These are phyloP conservation scores for Cladophialophora immunda DNA, from an alignment of 2,329 filamentous ascomycete genomes.

Conservation along the genomic window DNA sequence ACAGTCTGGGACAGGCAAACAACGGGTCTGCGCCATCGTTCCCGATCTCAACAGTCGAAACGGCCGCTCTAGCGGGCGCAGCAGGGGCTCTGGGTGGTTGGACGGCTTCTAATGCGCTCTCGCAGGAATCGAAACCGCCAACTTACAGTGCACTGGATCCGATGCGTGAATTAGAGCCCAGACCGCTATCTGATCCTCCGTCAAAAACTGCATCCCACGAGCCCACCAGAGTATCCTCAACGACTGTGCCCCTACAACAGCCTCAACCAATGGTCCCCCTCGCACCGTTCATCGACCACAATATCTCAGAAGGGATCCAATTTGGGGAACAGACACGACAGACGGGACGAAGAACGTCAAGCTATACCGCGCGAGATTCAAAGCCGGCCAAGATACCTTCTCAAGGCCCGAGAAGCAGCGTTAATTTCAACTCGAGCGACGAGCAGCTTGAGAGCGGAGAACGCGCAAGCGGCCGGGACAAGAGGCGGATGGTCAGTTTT, in stretches of 20 bases:
- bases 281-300: conserved; percentile 51
- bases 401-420: conserved; percentile 59
- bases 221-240: conserved; percentile 36
- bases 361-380: conserved; percentile 26
- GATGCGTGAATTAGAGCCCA: conserved; percentile 63
- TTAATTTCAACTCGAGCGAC: conserved; percentile 66
- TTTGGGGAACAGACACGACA: neutral
- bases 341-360: neutral
- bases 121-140: conserved; percentile 2
- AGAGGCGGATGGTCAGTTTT: conserved; percentile 40
- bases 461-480: conserved; percentile 42
- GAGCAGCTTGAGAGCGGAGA: conserved; percentile 62
- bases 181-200: conserved; percentile 31
- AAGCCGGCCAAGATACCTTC: conserved; percentile 33
- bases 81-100: conserved; percentile 54
- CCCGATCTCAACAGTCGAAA: conserved; percentile 38
- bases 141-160: conserved; percentile 56
- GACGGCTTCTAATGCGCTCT: conserved; percentile 40
- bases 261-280: conserved; percentile 81
- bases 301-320: neutral
- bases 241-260: conserved; percentile 76
- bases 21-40: conserved; percentile 20
- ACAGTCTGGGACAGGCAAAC: neutral
- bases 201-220: conserved; percentile 8
- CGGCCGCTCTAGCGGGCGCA: conserved; percentile 52